phyloP scores from a whole-genome alignment of 2,329 filamentous ascomycete species.

The Venturia pyrina region DNA sequence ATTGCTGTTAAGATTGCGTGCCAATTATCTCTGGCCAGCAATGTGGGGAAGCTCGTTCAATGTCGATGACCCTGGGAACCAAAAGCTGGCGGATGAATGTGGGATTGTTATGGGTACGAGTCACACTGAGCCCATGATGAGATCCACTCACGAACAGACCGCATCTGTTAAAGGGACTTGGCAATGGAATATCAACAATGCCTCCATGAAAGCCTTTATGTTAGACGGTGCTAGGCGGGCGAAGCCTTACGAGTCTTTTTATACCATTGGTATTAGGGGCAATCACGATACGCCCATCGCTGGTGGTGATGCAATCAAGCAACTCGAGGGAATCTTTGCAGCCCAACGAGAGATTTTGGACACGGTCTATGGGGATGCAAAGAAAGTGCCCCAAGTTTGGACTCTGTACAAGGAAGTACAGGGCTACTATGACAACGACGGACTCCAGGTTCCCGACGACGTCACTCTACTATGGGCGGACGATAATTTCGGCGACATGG shows the following conservation, averaged over 20 bases:
- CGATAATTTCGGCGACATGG: conserved; percentile 59
- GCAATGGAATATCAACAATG: conserved; percentile 61
- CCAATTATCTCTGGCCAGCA: conserved; percentile 68
- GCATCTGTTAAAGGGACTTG: conserved; percentile 48
- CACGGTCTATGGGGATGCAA: conserved; percentile 43
- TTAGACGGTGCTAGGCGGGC: conserved; percentile 55
- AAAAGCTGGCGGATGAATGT: conserved; percentile 62
- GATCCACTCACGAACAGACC: conserved; percentile 43
- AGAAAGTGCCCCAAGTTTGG: conserved; percentile 44
- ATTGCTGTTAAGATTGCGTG: conserved; percentile 56
- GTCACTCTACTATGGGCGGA: conserved; percentile 60
- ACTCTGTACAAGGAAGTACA: conserved; percentile 68
- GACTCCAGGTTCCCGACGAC: conserved; percentile 53
- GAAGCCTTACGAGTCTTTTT: conserved; percentile 55
- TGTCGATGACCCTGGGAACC: conserved; percentile 58
- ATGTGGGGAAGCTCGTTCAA: conserved; percentile 64
- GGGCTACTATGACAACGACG: conserved; percentile 54
- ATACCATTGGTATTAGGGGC: conserved; percentile 61
- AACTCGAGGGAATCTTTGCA: conserved; percentile 51
- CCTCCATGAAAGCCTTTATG: conserved; percentile 59
- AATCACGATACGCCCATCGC: conserved; percentile 55
- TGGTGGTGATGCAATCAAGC: conserved; percentile 45
- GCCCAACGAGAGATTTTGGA: conserved; percentile 50
- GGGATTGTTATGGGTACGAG: conserved; percentile 64
- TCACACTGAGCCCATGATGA: conserved; percentile 63